A percentile compares a stretch with the other conserved stretches of the same genome.
These are phyloP conservation scores for Triticum aestivum DNA, from an alignment of 176 grass and related monocot genomes.

Conservation along the genomic window DNA sequence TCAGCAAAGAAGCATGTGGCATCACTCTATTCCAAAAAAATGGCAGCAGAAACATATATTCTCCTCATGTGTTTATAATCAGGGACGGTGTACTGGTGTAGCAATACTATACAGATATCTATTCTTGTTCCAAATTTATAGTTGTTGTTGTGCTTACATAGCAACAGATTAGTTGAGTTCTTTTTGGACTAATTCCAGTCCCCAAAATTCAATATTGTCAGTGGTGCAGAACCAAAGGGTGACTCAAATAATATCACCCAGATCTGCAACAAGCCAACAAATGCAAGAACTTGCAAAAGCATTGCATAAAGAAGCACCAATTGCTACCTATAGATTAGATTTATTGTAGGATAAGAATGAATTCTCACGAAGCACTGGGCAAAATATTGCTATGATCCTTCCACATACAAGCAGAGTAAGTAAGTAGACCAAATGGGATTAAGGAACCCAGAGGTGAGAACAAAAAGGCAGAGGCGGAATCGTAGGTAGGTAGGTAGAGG, in stretches of 20 bases:
- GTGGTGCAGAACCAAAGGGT: neutral
- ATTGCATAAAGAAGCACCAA: neutral
- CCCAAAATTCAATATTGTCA: slow-evolving; percentile 9
- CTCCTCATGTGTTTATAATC: neutral
- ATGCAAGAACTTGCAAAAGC: neutral
- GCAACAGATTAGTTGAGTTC: neutral
- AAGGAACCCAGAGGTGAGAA: neutral
- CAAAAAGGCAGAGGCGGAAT: neutral
- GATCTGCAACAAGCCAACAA: slow-evolving; percentile 13
- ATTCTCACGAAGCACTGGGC: neutral
- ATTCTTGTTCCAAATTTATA: neutral
- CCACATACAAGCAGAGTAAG: neutral
- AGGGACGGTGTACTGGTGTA: neutral
- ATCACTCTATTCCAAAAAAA: neutral
- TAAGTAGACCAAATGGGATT: neutral
- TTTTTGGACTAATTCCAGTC: neutral
- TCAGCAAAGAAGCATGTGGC: neutral
- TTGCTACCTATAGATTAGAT: neutral
- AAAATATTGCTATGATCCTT: neutral
- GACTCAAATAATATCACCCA: slow-evolving; percentile 9
- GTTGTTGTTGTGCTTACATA: neutral
- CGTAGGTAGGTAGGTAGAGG: neutral
- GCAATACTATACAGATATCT: neutral
- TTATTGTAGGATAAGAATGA: neutral
- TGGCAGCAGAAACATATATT: neutral